A percentile compares a stretch with the other conserved stretches of the same genome.
Conservation (phyloP, 169 alveolate genomes). For the Eimeria acervulina region DNA sequence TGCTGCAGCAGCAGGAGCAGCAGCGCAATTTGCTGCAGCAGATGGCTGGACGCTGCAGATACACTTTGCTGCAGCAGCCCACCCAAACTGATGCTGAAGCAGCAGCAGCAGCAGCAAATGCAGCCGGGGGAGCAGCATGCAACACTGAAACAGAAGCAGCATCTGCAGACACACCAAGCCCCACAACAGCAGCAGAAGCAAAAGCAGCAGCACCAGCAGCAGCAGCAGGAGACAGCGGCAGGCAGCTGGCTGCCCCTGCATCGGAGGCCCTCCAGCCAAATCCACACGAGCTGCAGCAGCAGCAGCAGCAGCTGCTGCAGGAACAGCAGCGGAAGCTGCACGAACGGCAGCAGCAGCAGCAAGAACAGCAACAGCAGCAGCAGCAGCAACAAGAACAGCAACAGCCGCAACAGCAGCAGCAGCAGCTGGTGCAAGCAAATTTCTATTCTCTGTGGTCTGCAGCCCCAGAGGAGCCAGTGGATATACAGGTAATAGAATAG, state of each 20-base stretch:
- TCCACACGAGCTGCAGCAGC: neutral
- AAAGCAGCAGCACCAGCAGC: neutral
- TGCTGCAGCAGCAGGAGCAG: conserved; percentile 40
- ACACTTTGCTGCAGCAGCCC: neutral
- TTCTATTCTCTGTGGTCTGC: conserved; percentile 17
- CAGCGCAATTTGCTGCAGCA: conserved; percentile 26
- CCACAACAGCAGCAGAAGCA: neutral
- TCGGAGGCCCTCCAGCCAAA: neutral
- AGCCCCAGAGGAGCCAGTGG: conserved; percentile 37
- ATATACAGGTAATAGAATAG: conserved; percentile 15
- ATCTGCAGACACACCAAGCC: neutral
- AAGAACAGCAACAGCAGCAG: neutral
- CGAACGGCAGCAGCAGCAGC: neutral
- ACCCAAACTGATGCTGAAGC: neutral
- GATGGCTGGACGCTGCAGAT: neutral
- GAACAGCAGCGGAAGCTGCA: neutral
- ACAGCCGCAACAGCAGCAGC: neutral
- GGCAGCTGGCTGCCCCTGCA: neutral
- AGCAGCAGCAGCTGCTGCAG: neutral
- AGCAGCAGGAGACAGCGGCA: neutral
- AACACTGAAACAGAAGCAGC: neutral
- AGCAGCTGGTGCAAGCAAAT: neutral
- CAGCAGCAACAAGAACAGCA: neutral
- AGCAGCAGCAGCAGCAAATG: neutral
- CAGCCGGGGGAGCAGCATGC: neutral